These are phyloP conservation scores for Alternaria burnsii DNA, from an alignment of 2,329 filamentous ascomycete genomes.

Conservation along the genomic window DNA sequence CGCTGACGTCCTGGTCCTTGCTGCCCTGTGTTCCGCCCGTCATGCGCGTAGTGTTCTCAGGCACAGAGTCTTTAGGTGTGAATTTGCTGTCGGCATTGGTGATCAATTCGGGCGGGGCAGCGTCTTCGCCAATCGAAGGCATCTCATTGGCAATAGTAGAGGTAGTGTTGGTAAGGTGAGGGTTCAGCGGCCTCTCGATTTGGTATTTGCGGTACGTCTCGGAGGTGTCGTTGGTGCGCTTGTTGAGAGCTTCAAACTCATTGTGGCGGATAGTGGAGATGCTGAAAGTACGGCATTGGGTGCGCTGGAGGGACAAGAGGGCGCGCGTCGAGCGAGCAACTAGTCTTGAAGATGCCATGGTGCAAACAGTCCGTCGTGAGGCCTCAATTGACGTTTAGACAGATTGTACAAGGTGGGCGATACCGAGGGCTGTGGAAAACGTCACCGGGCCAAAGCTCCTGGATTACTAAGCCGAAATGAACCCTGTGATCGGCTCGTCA, in stretches of 20 bases:
- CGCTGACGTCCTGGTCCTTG: constrained; percentile 47
- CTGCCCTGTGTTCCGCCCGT: constrained; percentile 68
- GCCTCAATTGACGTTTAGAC: constrained; percentile 24
- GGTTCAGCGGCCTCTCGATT: constrained; percentile 66
- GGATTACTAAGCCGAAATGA: constrained; percentile 24
- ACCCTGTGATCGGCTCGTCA: constrained; percentile 24
- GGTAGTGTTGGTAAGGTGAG: constrained; percentile 70
- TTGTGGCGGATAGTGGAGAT: constrained; percentile 46
- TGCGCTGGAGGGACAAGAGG: constrained; percentile 43
- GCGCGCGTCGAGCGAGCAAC: constrained; percentile 57
- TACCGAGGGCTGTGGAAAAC: constrained; percentile 34
- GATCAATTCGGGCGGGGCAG: constrained; percentile 68
- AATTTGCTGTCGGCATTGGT: constrained; percentile 65
- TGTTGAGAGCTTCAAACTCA: constrained; percentile 56
- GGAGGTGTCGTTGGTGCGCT: constrained; percentile 62
- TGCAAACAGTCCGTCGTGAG: constrained; percentile 16
- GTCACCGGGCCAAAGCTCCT: constrained; percentile 30
- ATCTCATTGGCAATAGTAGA: constrained; percentile 71
- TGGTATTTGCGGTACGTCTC: constrained; percentile 65
- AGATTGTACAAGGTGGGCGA: constrained; percentile 18
- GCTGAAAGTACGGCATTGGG: constrained; percentile 51
- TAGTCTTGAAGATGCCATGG: constrained; percentile 59
- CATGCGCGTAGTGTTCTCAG: constrained; percentile 71
- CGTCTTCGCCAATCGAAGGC: constrained; percentile 65
- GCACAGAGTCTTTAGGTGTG: constrained; percentile 66